Evolutionary conservation across 441 rosid genomes (phyloP).

Genomic region (Raphanus hybrid): DNA sequence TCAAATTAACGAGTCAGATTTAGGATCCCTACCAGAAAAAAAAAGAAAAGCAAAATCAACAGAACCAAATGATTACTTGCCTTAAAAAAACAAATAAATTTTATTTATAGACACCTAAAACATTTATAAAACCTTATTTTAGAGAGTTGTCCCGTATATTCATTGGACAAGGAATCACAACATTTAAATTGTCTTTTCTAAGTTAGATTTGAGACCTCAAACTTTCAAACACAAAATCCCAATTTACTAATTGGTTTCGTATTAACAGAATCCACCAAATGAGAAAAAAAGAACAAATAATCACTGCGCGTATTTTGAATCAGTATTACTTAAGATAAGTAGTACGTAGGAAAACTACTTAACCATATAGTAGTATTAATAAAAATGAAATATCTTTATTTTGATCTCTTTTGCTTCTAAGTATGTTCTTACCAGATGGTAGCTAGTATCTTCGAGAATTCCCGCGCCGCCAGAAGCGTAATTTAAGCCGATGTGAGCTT

Average conservation of each 20-base stretch:
- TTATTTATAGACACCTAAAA: not conserved
- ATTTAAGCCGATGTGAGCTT: conserved; percentile 54
- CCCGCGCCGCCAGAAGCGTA: conserved; percentile 69
- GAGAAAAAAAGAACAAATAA: not conserved
- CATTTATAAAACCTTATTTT: not conserved
- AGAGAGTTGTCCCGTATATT: not conserved
- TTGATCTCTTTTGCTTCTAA: not conserved
- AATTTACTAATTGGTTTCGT: not conserved
- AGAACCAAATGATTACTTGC: not conserved
- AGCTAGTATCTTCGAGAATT: conserved; percentile 48
- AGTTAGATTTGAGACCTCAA: not conserved
- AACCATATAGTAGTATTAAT: not conserved
- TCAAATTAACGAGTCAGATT: not conserved
- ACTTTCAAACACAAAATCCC: not conserved
- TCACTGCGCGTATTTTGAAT: not conserved
- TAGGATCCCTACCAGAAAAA: not conserved
- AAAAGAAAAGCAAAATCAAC: not conserved
- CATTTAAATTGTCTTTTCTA: not conserved
- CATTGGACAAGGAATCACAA: not conserved
- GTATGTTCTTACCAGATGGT: conserved; percentile 37
- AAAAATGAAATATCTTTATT: not conserved
- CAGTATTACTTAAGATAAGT: not conserved
- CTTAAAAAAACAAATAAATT: not conserved
- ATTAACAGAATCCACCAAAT: not conserved
- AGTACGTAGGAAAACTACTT: not conserved